Evolutionary conservation across 2,329 filamentous ascomycete species (phyloP).

Genomic region (Colletotrichum karsti): DNA sequence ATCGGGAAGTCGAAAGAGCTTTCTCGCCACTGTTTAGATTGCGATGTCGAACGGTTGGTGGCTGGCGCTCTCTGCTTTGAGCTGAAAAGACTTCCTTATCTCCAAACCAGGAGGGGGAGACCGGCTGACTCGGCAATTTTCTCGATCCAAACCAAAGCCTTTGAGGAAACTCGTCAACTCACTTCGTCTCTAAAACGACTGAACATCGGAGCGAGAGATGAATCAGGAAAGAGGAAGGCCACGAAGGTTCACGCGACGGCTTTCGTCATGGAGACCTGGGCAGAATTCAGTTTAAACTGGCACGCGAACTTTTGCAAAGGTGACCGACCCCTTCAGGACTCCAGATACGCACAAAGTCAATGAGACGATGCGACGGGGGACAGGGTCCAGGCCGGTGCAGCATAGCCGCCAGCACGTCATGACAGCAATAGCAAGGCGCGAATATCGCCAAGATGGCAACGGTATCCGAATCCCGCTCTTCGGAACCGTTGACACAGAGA

Average conservation of each 20-base stretch:
- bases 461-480: conserved; percentile 3
- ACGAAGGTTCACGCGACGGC: background rate
- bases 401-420: conserved; percentile 22
- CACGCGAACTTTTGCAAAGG: conserved; percentile 20
- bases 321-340: background rate
- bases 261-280: background rate
- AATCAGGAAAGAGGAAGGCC: conserved; percentile 17
- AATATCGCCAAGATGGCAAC: conserved; percentile 21
- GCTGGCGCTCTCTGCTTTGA: background rate
- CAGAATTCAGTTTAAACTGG: background rate
- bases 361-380: background rate
- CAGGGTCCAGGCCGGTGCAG: conserved; percentile 9
- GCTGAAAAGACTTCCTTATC: conserved; percentile 5
- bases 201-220: conserved; percentile 19
- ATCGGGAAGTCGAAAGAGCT: background rate
- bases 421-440: background rate
- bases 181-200: background rate
- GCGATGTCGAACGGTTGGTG: background rate
- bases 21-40: background rate
- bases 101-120: background rate
- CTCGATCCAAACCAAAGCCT: background rate
- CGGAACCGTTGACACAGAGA: conserved; percentile 15
- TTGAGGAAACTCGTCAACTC: background rate
- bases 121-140: conserved; percentile 22
- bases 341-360: background rate